Base-by-base conservation (phyloP, 2,329 filamentous ascomycete species). In the Ophidiomyces ophidiicola region DNA sequence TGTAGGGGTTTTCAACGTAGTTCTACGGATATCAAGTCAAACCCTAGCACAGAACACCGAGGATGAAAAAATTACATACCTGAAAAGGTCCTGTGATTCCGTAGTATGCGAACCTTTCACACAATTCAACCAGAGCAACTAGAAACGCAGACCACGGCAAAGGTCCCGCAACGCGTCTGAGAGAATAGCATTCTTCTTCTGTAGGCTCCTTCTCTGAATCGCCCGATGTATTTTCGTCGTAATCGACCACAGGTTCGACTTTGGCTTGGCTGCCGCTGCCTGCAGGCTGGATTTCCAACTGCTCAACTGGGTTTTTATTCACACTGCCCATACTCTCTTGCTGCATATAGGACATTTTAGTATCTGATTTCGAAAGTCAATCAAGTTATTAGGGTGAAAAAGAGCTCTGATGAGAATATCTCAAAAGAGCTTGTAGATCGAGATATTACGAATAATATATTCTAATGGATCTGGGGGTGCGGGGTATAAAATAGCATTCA, bases 91-190 rank as follows among this genome's bases (percentile, higher is more conserved):
- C 70, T 36, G 62, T 64, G 32, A 69, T 59, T 46, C 69, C 69
- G 45, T 73, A 74, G 59, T 69, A 74, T 43, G 71, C 68, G 59
- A 76, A 76, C 42, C 72, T 68, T 53, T 76, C 72, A 45, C 63
- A 64, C 38, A 74, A 55, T 49, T 75, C 72, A 30, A 75, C 68
- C 11, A 72, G 47, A 21, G 70, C 71, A 23, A 75, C 70, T 32
- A 75, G 59, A 57, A 68, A 74, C 37, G 71, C 70, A 1, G 70
- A 70, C 32, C 64, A 48, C 6, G 72, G 72, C 37, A 75, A 56
- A 42, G 67, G 69, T 53, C 74, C 71, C 20, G 69, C 69, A 19
- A 74, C 50, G 45, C 70, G 70, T 32, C 68, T 68, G 36, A 75
- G 55, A 3, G 60, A 63, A 12, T 49, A 53, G 54, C 61, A 64